phyloP scores from a whole-genome alignment of 306 rosid genomes.

The Malus orientalis region DNA sequence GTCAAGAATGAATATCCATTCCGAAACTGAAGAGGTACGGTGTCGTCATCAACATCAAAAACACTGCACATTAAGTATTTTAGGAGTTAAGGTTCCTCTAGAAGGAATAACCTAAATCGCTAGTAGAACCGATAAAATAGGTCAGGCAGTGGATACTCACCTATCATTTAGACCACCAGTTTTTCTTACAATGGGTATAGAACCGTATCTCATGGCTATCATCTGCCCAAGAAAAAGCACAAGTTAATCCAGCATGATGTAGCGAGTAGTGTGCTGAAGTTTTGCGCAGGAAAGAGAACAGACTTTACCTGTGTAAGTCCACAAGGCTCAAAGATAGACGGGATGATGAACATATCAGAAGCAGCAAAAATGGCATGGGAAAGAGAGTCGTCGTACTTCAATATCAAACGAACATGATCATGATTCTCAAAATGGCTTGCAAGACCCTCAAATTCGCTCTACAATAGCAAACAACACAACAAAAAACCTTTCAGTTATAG shows the following conservation, averaged over 20 bases:
- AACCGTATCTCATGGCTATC: constrained; percentile 97
- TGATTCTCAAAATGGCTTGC: constrained; percentile 69
- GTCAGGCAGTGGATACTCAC: constrained; percentile 27
- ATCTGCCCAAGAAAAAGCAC: constrained; percentile 39
- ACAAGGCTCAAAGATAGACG: constrained; percentile 97
- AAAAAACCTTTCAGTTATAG: neutral
- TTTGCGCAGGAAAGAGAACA: constrained; percentile 5
- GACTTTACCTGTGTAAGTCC: constrained; percentile 89
- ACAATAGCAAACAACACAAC: constrained; percentile 15
- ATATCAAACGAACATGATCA: constrained; percentile 62
- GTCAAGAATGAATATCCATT: constrained; percentile 77
- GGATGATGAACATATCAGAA: constrained; percentile 90
- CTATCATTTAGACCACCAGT: constrained; percentile 97
- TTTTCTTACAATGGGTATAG: constrained; percentile 82
- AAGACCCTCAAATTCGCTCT: constrained; percentile 90
- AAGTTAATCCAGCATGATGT: neutral
- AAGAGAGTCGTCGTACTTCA: constrained; percentile 88
- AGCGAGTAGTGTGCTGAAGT: neutral
- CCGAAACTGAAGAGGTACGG: constrained; percentile 58
- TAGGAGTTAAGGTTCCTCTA: neutral
- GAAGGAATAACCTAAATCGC: constrained; percentile 5
- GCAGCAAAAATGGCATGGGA: constrained; percentile 84
- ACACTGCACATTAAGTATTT: constrained; percentile 46
- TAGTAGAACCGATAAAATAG: neutral
- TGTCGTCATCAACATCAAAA: constrained; percentile 79